Evolutionary conservation across 2,329 filamentous ascomycete genomes (phyloP), one percentile per base, ranked within the genome.

Genomic region (Fusarium sp.): DNA sequence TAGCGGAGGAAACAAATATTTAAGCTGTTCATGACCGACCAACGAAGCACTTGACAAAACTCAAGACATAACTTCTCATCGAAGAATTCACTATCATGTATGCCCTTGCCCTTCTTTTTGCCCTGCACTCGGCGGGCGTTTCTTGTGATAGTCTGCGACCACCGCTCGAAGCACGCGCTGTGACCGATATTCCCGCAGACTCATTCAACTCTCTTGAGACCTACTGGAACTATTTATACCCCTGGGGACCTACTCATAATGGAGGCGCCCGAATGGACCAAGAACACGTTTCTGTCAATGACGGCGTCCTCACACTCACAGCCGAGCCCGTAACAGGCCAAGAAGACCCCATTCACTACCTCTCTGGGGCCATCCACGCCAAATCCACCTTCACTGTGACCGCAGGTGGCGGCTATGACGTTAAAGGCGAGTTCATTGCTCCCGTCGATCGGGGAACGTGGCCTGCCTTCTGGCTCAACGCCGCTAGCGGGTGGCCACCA

Each of bases 401-500:
- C 18, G 23, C 56, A 1, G 72, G 72, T 0, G 72, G 72, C 5
- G 72, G 72, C 0, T 75, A 73, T 14, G 72, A 75, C 6, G 62
- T 75, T 20, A 73, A 59, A 4, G 72, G 62, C 7, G 72, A 75
- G 23, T 75, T 75, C 13, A 60, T 75, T 16, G 72, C 72, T 1
- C 72, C 72, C 3, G 72, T 75, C 0, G 66, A 27, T 5, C 34
- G 6, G 25, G 72, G 72, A 7, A 73, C 69, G 0, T 75, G 69
- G 72, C 72, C 72, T 2, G 72, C 72, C 18, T 75, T 75, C n/a
- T 75, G 72, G 72, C 59, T 75, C 18, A 75, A 75, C n/a, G 72
- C 72, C 0, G 72, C 72, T 0, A 73, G 62, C 0, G 72, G 72
- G 11, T 75, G 72, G 72, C 72, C 72, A 0, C 72, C 72, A 1